Evolutionary conservation across 2,329 filamentous ascomycete species (phyloP).

Genomic region (Westerdykella sp.): DNA sequence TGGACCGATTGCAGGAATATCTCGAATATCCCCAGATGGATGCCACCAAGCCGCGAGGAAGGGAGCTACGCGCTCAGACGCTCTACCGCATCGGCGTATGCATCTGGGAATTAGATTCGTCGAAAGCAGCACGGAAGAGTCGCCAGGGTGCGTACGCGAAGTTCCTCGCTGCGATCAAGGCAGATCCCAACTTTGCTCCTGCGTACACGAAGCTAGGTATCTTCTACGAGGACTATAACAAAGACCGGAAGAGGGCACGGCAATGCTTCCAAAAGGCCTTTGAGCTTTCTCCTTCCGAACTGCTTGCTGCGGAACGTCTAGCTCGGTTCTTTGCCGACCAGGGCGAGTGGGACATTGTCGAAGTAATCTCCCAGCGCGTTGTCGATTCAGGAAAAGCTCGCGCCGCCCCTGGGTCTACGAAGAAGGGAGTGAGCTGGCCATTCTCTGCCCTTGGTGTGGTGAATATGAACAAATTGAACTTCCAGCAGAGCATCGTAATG

Average conservation of each 20-base stretch:
- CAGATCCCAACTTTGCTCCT: slow-evolving; percentile 79
- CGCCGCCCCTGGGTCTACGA: slow-evolving; percentile 85
- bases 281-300: slow-evolving; percentile 80
- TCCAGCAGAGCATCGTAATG: slow-evolving; percentile 78
- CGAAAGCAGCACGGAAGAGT: slow-evolving; percentile 67
- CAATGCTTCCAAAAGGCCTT: slow-evolving; percentile 95
- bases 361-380: slow-evolving; percentile 82
- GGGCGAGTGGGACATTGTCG: slow-evolving; percentile 93
- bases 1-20: slow-evolving; percentile 64
- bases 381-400: slow-evolving; percentile 92
- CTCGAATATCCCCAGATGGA: slow-evolving; percentile 55
- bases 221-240: slow-evolving; percentile 86
- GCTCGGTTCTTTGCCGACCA: slow-evolving; percentile 81
- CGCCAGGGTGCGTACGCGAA: slow-evolving; percentile 75
- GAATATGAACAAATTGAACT: slow-evolving; percentile 90
- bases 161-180: slow-evolving; percentile 78
- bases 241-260: slow-evolving; percentile 78
- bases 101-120: slow-evolving; percentile 75
- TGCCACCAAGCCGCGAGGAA: slow-evolving; percentile 52
- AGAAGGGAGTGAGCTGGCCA: slow-evolving; percentile 91
- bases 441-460: slow-evolving; percentile 90
- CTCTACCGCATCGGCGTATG: slow-evolving; percentile 84
- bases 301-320: slow-evolving; percentile 79
- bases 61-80: slow-evolving; percentile 74
- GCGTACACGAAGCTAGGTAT: slow-evolving; percentile 86